Percentiles rank a stretch among this genome's conserved stretches.
Conservation (phyloP, 495 filamentous ascomycete genomes). For the Podospora tetraspora region DNA sequence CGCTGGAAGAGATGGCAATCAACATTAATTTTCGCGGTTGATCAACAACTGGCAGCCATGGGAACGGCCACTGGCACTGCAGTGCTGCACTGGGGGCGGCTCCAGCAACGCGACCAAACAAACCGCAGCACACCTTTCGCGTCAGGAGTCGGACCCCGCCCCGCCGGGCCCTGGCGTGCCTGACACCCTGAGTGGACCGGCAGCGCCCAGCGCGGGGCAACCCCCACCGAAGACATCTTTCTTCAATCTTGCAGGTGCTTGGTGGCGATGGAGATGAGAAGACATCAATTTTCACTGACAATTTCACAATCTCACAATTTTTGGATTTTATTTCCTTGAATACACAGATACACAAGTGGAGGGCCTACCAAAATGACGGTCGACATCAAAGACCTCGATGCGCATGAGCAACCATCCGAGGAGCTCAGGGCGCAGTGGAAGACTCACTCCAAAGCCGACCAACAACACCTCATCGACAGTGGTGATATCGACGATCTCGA, state of each 20-base stretch:
- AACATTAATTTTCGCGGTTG: constrained; percentile 22
- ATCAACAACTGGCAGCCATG: constrained; percentile 24
- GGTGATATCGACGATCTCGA: constrained; percentile 42
- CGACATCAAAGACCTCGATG: constrained; percentile 52
- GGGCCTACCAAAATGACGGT: constrained; percentile 28
- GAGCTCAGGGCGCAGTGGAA: constrained; percentile 61
- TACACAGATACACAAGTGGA: neutral
- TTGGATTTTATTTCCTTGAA: neutral
- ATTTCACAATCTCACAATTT: neutral
- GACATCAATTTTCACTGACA: neutral
- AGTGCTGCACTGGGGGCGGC: neutral
- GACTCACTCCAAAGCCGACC: constrained; percentile 37
- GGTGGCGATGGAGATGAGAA: neutral
- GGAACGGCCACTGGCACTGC: constrained; percentile 1
- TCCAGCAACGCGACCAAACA: constrained; percentile 23
- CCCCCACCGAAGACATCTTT: neutral
- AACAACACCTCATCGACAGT: constrained; percentile 33
- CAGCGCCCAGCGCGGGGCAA: neutral
- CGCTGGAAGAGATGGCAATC: constrained; percentile 17
- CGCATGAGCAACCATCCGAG: constrained; percentile 65
- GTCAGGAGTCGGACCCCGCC: constrained; percentile 12
- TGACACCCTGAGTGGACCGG: neutral
- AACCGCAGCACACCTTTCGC: constrained; percentile 12
- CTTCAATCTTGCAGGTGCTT: neutral
- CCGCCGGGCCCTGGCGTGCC: neutral